Base-by-base conservation (phyloP, 1,139 yeast species). In the Meyerozyma guilliermondii region DNA sequence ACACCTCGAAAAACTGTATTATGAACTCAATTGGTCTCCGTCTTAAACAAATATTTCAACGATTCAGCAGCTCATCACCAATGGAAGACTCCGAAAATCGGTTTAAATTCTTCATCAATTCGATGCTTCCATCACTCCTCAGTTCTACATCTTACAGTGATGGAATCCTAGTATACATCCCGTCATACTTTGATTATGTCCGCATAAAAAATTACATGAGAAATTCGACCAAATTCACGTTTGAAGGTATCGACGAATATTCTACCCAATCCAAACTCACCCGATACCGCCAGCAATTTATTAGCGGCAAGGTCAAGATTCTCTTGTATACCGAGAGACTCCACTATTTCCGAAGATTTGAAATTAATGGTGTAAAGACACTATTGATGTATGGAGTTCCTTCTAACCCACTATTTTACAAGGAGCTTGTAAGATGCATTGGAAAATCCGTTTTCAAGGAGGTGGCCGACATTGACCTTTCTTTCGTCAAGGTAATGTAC, bases 261-360 rank as follows among this genome's bases (percentile, higher is more conserved):
- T 74, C 95, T 3, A 65, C 80, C 3, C 86, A 80, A 50, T 73
- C 86, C 11, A 84, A 85, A 45, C 61, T 88, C 34, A 79, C 91
- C 1, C 74, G 87, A 43, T 79, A 83, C 14, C 75, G 98, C 53
- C 76, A 87, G 6, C 67, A 74, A 33, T 92, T 92, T 58, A 69
- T 69, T 8, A 65, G 68, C 38, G 89, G 92, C 1, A 76, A 81
- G 44, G 73, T 78, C 35, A 86, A 87, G 54, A 76, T 91, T 28
- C 60, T 94, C 65, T 62, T 92, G 16, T 89, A 89, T 63, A 87
- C 97, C 0, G 98, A 92, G 55, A 84, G 99, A 72, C 70, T 91
- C 60, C 98, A 92, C 59, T 94, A 87, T 59, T 92, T 83, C 68
- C 77, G 96, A 51, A 73, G 98, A 44, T 89, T 78, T 59, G 92